Evolutionary conservation across 768 basidiomycete species (phyloP), one percentile per base, ranked within the genome.

Genomic region (Mrakia frigida): DNA sequence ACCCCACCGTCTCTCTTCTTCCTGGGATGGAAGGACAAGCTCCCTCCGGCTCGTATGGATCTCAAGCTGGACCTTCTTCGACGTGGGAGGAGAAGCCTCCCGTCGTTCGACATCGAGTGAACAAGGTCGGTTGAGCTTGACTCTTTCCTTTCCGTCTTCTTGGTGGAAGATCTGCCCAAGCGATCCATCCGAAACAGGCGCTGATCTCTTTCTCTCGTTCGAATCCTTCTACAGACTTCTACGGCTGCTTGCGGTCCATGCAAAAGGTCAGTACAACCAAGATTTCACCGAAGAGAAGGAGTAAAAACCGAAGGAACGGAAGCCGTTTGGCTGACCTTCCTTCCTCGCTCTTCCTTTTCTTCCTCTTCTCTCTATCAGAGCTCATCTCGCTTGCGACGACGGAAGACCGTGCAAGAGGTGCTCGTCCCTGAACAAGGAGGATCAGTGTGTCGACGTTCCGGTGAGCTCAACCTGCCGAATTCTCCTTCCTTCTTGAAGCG

Each of bases 361-460:
- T 21, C 14, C 18, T 31, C 16, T 25, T 6, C n/a, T 3, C 46
- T 56, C 11, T 46, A 9, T 4, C 53, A 71, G 70, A 50, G 70
- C 70, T 43, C 70, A 71, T 71, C 70, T 71, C 43, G 70, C 70
- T 14, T 71, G 70, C 31, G 70, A 71, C 46, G 53, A 71, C 21
- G 53, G 70, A 11, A 46, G 70, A 52, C 70, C 70, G 25, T 71
- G 70, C 70, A 71, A 71, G n/a, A 18, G 70, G 28, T 71, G 70
- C 13, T 50, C 53, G 9, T 39, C 70, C 6, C 25, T 71, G 9
- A 33, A 43, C 35, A n/a, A 37, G 70, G 43, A 52, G 53, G 70
- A 71, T 37, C 43, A 52, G 35, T 71, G 70, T 25, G 46, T 71
- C 7, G 70, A 71, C 28, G 70, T 71, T 10, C 31, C 53, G 14